phyloP scores from a whole-genome alignment of 371 early-diverging fungal species.

The Coemansia sp. region DNA sequence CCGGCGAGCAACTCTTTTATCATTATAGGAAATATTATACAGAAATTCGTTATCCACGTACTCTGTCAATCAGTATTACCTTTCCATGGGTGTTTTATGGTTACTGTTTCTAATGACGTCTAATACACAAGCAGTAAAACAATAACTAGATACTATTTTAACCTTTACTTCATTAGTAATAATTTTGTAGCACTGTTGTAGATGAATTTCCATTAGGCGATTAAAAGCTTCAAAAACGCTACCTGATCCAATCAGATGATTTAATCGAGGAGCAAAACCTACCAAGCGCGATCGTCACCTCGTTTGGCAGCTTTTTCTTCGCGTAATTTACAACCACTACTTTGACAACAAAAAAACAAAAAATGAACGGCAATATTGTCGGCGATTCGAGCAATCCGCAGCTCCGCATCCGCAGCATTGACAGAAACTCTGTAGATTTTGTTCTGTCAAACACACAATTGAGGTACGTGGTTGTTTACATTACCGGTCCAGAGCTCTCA shows the following conservation, averaged over 20 bases:
- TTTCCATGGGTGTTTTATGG: too few relatives aligned
- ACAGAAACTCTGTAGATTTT: conserved; percentile 70
- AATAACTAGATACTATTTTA: too few relatives aligned
- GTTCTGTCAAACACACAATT: conserved; percentile 77
- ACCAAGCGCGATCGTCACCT: neutral
- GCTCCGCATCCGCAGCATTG: conserved; percentile 69
- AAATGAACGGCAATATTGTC: conserved; percentile 27
- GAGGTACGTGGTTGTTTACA: conserved; percentile 7
- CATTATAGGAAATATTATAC: neutral
- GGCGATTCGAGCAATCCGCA: conserved; percentile 62
- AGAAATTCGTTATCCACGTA: neutral
- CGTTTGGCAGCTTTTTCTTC: neutral
- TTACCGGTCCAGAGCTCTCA: neutral
- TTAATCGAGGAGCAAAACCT: too few relatives aligned
- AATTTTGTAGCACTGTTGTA: too few relatives aligned
- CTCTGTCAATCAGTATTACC: too few relatives aligned
- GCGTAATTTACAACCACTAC: too few relatives aligned
- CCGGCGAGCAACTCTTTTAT: neutral
- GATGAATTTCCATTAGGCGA: too few relatives aligned
- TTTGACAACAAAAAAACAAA: neutral
- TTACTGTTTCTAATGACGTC: too few relatives aligned
- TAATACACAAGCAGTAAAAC: too few relatives aligned
- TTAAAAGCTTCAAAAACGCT: too few relatives aligned
- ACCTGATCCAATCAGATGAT: too few relatives aligned
- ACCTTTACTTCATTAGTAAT: too few relatives aligned